Percentiles rank a stretch among this genome's conserved stretches.
phyloP scores from a whole-genome alignment of 129 eudicot genomes.

The Solidago caesia region DNA sequence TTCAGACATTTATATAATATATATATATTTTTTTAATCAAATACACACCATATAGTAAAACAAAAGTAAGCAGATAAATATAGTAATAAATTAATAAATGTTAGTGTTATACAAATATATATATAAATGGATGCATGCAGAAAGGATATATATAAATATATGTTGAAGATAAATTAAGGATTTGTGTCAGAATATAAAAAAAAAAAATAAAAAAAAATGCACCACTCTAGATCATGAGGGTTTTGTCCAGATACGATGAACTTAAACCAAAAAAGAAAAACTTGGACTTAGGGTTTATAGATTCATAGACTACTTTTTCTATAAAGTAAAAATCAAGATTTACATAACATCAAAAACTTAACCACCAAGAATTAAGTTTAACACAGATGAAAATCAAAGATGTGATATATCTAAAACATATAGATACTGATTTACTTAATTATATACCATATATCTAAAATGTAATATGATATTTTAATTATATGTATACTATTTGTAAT shows the following conservation, averaged over 20 bases:
- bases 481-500: not conserved
- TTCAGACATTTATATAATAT: not conserved
- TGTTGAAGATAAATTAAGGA: slow-evolving; percentile 2
- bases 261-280: slow-evolving; percentile 15
- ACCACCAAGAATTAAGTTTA: no score
- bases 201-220: not conserved
- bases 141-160: not conserved
- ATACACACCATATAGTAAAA: slow-evolving; percentile 19
- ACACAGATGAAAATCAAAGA: no score
- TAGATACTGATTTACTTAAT: no score
- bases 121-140: slow-evolving; percentile 34
- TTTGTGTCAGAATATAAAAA: slow-evolving; percentile 20
- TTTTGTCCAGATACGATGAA: slow-evolving; percentile 16
- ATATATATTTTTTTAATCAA: slow-evolving; percentile 17
- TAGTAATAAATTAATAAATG: slow-evolving; percentile 7
- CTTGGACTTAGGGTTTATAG: slow-evolving; percentile 23
- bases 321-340: slow-evolving; percentile 17
- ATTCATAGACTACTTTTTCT: not conserved
- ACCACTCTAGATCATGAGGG: slow-evolving; percentile 22
- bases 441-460: no score
- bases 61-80: not conserved
- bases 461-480: no score
- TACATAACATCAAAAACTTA: no score
- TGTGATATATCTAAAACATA: no score
- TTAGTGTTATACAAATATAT: not conserved